A percentile compares a stretch with the other conserved stretches of the same genome.
phyloP scores from a whole-genome alignment of 208 protist genomes.

The Trypanosoma cruzi region DNA sequence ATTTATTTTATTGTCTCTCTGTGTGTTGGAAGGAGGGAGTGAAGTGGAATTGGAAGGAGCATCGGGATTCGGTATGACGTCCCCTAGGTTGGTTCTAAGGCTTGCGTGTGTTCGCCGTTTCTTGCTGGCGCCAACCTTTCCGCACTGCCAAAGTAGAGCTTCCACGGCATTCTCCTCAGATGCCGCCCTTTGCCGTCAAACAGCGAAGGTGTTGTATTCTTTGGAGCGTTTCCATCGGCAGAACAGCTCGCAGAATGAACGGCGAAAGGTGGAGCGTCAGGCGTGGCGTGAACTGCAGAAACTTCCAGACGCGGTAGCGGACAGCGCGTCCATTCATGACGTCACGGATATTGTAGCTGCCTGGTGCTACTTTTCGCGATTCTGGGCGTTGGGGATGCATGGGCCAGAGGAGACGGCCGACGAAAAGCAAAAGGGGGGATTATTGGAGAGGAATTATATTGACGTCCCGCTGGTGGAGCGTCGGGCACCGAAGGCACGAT shows the following conservation, averaged over 20 bases:
- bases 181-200: neutral
- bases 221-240: slow-evolving; percentile 30
- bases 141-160: neutral
- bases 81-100: neutral
- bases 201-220: slow-evolving; percentile 22
- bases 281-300: slow-evolving; percentile 62
- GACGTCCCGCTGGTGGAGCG: slow-evolving; percentile 34
- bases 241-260: slow-evolving; percentile 1
- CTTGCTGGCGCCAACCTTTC: neutral
- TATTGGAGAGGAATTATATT: slow-evolving; percentile 3
- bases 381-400: slow-evolving; percentile 62
- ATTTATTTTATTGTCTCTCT: neutral
- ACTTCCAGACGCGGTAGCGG: slow-evolving; percentile 39
- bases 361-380: slow-evolving; percentile 65
- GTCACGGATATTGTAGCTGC: slow-evolving; percentile 55
- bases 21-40: neutral
- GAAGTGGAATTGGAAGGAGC: neutral
- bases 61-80: neutral
- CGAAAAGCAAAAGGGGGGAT: neutral
- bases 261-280: slow-evolving; percentile 29
- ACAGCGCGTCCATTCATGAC: slow-evolving; percentile 31
- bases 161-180: neutral
- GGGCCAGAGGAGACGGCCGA: slow-evolving; percentile 32
- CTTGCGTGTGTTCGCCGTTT: neutral
- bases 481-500: neutral